Percentiles rank a stretch among this genome's conserved stretches.
Evolutionary conservation across 495 filamentous ascomycete genomes (phyloP).

Genomic region (Alectoria sarmentosa): DNA sequence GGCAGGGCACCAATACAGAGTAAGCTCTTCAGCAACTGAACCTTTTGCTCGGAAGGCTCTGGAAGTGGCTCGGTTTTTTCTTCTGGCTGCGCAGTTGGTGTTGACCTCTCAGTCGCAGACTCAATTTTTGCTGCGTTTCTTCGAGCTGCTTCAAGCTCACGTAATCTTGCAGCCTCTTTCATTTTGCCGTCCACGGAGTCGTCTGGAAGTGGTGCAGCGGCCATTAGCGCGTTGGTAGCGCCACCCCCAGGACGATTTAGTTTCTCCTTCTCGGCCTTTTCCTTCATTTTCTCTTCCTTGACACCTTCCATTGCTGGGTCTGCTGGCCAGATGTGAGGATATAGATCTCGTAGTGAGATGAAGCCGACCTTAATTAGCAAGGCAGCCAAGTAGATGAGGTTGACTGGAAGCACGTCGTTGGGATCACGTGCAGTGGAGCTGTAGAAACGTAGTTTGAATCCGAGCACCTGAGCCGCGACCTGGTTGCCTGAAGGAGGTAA

Average conservation of each 20-base stretch:
- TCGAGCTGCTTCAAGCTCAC: slow-evolving; percentile 30
- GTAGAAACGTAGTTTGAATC: slow-evolving; percentile 97
- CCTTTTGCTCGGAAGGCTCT: slow-evolving; percentile 85
- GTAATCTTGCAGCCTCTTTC: slow-evolving; percentile 37
- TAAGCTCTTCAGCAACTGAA: slow-evolving; percentile 72
- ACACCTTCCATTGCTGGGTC: slow-evolving; percentile 75
- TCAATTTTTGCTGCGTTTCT: slow-evolving; percentile 44
- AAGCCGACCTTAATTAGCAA: slow-evolving; percentile 96
- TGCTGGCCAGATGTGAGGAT: slow-evolving; percentile 82
- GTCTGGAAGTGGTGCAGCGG: slow-evolving; percentile 80
- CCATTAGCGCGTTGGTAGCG: slow-evolving; percentile 76
- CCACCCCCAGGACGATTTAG: slow-evolving; percentile 56
- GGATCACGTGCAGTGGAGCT: slow-evolving; percentile 61
- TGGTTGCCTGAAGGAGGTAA: slow-evolving; percentile 79
- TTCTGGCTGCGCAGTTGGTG: slow-evolving; percentile 39
- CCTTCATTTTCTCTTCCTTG: slow-evolving; percentile 57
- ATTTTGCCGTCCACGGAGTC: slow-evolving; percentile 48
- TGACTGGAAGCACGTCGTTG: slow-evolving; percentile 71
- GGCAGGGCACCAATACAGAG: slow-evolving; percentile 88
- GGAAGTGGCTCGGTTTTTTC: slow-evolving; percentile 57
- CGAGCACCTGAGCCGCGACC: slow-evolving; percentile 87
- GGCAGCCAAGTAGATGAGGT: slow-evolving; percentile 83
- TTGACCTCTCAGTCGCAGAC: slow-evolving; percentile 41
- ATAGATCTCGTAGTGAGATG: slow-evolving; percentile 88
- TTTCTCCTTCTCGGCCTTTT: slow-evolving; percentile 72